Conservation (phyloP, 768 basidiomycete species). For the Agaricus subrufescens region DNA sequence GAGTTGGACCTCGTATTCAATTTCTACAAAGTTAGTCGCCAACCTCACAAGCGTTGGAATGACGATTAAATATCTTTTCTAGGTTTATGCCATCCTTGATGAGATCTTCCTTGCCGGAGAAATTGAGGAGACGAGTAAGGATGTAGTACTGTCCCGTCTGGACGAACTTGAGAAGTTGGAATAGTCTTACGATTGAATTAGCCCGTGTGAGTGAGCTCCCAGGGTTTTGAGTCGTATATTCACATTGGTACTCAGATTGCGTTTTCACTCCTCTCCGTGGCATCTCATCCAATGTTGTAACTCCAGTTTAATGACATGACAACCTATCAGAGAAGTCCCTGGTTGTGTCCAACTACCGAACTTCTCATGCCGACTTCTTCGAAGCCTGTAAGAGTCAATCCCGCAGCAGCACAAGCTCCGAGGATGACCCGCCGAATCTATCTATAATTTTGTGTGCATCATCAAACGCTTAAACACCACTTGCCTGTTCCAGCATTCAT, state of each 20-base stretch:
- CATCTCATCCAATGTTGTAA: slow-evolving; percentile 3
- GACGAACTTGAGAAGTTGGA: slow-evolving; percentile 94
- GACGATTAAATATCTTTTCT: neutral
- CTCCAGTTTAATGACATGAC: neutral
- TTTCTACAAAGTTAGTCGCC: slow-evolving; percentile 80
- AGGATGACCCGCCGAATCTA: slow-evolving; percentile 1
- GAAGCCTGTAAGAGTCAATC: neutral
- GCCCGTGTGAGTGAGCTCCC: neutral
- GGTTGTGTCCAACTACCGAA: neutral
- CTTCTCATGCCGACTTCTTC: slow-evolving; percentile 1
- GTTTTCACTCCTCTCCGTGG: neutral
- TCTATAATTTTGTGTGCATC: neutral
- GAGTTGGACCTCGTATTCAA: slow-evolving; percentile 98
- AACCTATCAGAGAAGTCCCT: slow-evolving; percentile 1
- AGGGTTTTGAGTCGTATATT: neutral
- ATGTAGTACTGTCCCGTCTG: slow-evolving; percentile 85
- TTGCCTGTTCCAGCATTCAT: neutral
- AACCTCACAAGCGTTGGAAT: too few relatives aligned
- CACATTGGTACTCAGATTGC: neutral
- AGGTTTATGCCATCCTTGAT: slow-evolving; percentile 98
- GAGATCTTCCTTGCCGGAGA: slow-evolving; percentile 98
- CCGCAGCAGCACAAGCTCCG: neutral
- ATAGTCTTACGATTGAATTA: slow-evolving; percentile 27
- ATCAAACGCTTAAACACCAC: neutral
- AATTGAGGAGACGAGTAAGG: slow-evolving; percentile 97